phyloP scores from a whole-genome alignment of 108 stramenopile genomes.

The Cyclotella atomus region DNA sequence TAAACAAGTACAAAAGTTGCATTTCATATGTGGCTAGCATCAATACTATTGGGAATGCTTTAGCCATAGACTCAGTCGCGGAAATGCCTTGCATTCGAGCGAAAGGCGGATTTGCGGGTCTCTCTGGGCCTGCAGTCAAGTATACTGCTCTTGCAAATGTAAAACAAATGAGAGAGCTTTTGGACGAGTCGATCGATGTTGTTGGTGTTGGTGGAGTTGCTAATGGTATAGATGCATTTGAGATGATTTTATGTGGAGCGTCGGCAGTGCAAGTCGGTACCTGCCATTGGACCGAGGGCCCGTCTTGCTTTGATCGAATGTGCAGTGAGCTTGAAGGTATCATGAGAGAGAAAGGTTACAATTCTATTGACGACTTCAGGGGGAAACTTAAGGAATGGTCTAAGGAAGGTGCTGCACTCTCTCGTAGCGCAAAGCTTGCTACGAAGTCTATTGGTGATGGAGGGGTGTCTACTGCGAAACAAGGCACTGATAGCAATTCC shows the following conservation, averaged over 20 bases:
- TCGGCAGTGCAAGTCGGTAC: slow-evolving; percentile 91
- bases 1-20: slow-evolving; percentile 73
- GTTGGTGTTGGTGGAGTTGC: slow-evolving; percentile 89
- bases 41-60: slow-evolving; percentile 90
- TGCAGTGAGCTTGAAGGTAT: slow-evolving; percentile 64
- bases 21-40: slow-evolving; percentile 79
- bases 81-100: slow-evolving; percentile 78
- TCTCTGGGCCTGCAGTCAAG: slow-evolving; percentile 86
- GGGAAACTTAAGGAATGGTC: slow-evolving; percentile 88
- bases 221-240: slow-evolving; percentile 80
- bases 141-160: slow-evolving; percentile 92
- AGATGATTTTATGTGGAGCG: slow-evolving; percentile 88
- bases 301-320: slow-evolving; percentile 91
- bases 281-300: slow-evolving; percentile 92
- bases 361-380: slow-evolving; percentile 67
- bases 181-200: slow-evolving; percentile 82
- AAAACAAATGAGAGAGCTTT: slow-evolving; percentile 70
- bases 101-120: slow-evolving; percentile 86
- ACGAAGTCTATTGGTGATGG: slow-evolving; percentile 44
- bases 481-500: slow-evolving; percentile 1
- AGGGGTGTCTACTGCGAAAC: not conserved
- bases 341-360: slow-evolving; percentile 78
- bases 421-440: slow-evolving; percentile 49
- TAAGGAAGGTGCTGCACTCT: slow-evolving; percentile 74
- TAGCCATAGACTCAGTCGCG: slow-evolving; percentile 67